Evolutionary conservation across 1,284 basidiomycete genomes (phyloP).

Genomic region (Leccinum holopus): DNA sequence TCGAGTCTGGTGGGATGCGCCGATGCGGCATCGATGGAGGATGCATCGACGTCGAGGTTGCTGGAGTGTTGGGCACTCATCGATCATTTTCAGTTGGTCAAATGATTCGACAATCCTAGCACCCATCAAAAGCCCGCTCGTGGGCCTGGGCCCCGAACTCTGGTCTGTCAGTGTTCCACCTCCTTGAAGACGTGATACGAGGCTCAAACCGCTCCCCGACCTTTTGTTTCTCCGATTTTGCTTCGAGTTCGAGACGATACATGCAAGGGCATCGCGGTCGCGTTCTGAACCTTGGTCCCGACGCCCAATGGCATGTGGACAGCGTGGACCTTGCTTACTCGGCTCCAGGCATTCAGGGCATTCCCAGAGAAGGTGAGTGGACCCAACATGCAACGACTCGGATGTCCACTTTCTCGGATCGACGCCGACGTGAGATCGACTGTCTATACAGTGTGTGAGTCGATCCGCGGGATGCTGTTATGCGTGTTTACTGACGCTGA

Average conservation of each 20-base stretch:
- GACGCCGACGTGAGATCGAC: slow-evolving; percentile 16
- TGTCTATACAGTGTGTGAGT: too few species aligned
- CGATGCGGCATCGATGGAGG: slow-evolving; percentile 7
- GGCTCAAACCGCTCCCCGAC: slow-evolving; percentile 19
- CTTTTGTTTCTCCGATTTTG: slow-evolving; percentile 23
- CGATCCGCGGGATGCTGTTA: too few species aligned
- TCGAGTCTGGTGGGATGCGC: slow-evolving; percentile 8
- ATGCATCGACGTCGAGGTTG: slow-evolving; percentile 17
- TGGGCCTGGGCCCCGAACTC: slow-evolving; percentile 7
- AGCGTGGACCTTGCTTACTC: slow-evolving; percentile 41
- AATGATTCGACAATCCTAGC: not conserved
- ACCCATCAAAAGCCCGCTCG: too few species aligned
- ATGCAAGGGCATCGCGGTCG: slow-evolving; percentile 23
- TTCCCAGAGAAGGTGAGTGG: slow-evolving; percentile 37
- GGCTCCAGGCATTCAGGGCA: slow-evolving; percentile 46
- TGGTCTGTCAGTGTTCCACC: slow-evolving; percentile 25
- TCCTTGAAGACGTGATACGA: slow-evolving; percentile 16
- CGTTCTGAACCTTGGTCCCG: not conserved
- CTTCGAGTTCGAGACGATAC: slow-evolving; percentile 28
- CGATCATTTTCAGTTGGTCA: not conserved
- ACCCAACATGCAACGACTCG: not conserved
- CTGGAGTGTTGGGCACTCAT: slow-evolving; percentile 22
- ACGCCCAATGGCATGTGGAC: slow-evolving; percentile 18
- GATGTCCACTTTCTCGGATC: slow-evolving; percentile 8
- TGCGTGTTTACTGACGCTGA: too few species aligned